Conservation (phyloP, 78 protist genomes). For the Blattamonas nauphoetae region DNA sequence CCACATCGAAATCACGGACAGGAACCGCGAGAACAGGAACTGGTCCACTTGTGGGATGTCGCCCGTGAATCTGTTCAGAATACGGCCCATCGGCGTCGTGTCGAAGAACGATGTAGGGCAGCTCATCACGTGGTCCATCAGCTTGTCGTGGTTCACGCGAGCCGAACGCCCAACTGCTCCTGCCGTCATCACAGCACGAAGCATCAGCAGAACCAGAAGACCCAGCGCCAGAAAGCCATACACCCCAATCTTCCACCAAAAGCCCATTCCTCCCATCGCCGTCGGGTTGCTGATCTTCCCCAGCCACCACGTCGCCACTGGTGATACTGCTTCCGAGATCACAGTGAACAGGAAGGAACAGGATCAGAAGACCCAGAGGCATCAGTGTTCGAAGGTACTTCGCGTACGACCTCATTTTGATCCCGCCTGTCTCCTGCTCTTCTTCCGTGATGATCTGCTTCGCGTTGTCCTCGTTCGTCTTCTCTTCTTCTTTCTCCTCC, state of each 20-base stretch:
- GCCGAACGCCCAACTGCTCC: background rate
- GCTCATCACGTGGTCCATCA: background rate
- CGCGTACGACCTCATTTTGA: background rate
- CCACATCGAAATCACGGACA: background rate
- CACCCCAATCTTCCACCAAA: background rate
- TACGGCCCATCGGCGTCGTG: slow-evolving; percentile 18
- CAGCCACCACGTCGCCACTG: background rate
- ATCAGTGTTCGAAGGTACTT: background rate
- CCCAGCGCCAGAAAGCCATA: background rate
- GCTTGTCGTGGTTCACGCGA: background rate
- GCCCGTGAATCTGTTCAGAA: slow-evolving; percentile 20
- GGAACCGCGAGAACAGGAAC: background rate
- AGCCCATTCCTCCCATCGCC: background rate
- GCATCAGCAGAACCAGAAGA: background rate
- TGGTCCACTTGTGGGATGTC: background rate
- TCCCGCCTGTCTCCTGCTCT: slow-evolving; percentile 2
- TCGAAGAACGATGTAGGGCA: slow-evolving; percentile 21
- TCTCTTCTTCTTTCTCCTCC: background rate
- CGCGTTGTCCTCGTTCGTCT: background rate
- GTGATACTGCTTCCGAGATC: background rate
- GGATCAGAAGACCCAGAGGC: background rate
- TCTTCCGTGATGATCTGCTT: slow-evolving; percentile 4
- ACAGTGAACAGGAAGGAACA: background rate
- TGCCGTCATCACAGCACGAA: background rate
- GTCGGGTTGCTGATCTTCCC: background rate